phyloP scores from a whole-genome alignment of 257 asterid species.

The Solanum bulbocastanum region DNA sequence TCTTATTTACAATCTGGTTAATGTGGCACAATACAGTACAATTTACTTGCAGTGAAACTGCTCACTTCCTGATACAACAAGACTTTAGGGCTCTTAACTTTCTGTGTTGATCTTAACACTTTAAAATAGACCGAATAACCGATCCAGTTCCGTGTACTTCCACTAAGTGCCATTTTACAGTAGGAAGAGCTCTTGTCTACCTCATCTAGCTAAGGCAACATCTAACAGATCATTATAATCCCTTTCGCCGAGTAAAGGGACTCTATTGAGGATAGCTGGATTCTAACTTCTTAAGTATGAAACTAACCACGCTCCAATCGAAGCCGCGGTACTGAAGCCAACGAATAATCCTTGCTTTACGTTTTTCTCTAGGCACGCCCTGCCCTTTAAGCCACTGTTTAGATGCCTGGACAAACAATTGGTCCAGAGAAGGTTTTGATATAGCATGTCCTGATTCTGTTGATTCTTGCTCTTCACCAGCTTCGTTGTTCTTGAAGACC shows the following conservation, averaged over 20 bases:
- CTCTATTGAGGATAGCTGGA: constrained; percentile 32
- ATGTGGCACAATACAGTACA: not conserved
- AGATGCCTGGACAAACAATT: constrained; percentile 48
- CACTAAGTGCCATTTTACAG: not conserved
- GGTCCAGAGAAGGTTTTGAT: constrained; percentile 63
- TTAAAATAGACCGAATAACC: not conserved
- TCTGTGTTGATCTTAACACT: not conserved
- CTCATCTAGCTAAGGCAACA: not conserved
- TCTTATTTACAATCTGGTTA: not conserved
- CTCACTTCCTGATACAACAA: not conserved
- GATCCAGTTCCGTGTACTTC: not conserved
- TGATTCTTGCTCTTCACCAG: constrained; percentile 33
- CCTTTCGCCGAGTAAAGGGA: not conserved
- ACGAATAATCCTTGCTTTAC: constrained; percentile 60
- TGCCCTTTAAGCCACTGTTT: constrained; percentile 77
- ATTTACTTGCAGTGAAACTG: not conserved
- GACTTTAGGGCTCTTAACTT: not conserved
- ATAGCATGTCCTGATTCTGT: constrained; percentile 39
- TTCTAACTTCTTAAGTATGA: constrained; percentile 51
- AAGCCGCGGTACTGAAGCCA: constrained; percentile 99
- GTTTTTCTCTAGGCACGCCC: constrained; percentile 38
- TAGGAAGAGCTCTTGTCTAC: not conserved
- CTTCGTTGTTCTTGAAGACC: constrained; percentile 36
- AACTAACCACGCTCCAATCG: constrained; percentile 41
- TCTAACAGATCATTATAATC: not conserved